Base-by-base conservation (phyloP, 176 grass and related monocot genomes). In the Eragrostis curvula region DNA sequence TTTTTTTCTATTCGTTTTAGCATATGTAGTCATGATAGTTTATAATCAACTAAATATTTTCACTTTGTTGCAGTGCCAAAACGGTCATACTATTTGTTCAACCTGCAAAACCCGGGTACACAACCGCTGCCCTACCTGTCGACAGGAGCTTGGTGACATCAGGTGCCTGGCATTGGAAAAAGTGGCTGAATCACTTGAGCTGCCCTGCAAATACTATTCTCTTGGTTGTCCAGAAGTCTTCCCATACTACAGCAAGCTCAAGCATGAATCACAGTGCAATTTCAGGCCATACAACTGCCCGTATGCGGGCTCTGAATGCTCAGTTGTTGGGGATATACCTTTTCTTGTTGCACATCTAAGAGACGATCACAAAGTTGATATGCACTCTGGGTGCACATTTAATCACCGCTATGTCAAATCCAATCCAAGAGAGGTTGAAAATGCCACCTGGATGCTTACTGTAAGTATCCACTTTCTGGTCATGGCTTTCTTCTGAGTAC, bases 321-420 rank as follows among this genome's bases (percentile, higher is more conserved):
- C 91, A 32, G 79, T 90, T 77, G 86, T 86, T 27, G 94, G 94
- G 20, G 87, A 97, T 64, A 92, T 97, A 62, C 85, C 89, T 67
- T 90, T 78, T 72, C 94, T 97, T 74, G 89, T 97, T 65, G 80
- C 87, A 21, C 94, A 97, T 92, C 83, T 97, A 43, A 88, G 92
- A 81, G 91, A 94, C 82, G 85, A 97, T 47, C 94, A 97, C 79
- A 94, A 89, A 82, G 94, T 97, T 68, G 94, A 97, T 32, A 97
- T 97, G 94, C 94, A 97, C 53, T 88, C 85, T 11, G 94, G 94
- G 14, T 94, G 87, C 57, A 97, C 94, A 24, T 97, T 97, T 79
- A 97, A 97, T 86, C 94, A 97, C 77, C 92, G 94, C n/a, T 97
- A 97, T 80, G 94, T 97, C 24, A 97, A 97, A 39, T 92, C 91